These are phyloP conservation scores for Aphanomyces astaci DNA, from an alignment of 352 stramenopile species.

Conservation along the genomic window DNA sequence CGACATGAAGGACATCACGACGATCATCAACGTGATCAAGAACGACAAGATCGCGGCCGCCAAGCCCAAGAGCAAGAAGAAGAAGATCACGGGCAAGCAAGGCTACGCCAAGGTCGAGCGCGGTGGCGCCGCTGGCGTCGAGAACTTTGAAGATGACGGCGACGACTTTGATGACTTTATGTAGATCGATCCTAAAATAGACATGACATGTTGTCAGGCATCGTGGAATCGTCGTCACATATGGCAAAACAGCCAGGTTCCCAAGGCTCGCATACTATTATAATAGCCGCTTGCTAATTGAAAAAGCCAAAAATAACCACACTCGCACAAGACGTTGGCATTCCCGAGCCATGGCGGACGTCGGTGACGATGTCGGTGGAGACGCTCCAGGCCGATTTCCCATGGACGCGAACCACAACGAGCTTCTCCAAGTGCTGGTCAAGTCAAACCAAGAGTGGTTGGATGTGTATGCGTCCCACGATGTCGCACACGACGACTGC, in stretches of 20 bases:
- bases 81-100: constrained; percentile 70
- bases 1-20: constrained; percentile 83
- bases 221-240: no score
- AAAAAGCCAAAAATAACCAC: no score
- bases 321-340: no score
- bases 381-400: no score
- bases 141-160: constrained; percentile 42
- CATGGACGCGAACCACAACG: background rate
- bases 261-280: background rate
- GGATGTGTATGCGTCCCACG: constrained; percentile 48
- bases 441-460: constrained; percentile 59
- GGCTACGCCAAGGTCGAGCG: constrained; percentile 73
- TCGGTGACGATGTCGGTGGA: background rate
- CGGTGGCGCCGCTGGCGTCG: constrained; percentile 35
- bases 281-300: background rate
- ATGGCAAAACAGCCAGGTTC: no score
- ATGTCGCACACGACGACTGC: no score
- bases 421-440: constrained; percentile 35
- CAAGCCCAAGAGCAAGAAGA: constrained; percentile 82
- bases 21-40: constrained; percentile 78
- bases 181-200: constrained; percentile 31
- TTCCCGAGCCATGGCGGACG: background rate
- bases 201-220: no score
- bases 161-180: constrained; percentile 85
- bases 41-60: constrained; percentile 78